Percentiles rank a stretch among this genome's conserved stretches.
Evolutionary conservation across 208 protist genomes (phyloP).

Genomic region (Crithidia acanthocephali): DNA sequence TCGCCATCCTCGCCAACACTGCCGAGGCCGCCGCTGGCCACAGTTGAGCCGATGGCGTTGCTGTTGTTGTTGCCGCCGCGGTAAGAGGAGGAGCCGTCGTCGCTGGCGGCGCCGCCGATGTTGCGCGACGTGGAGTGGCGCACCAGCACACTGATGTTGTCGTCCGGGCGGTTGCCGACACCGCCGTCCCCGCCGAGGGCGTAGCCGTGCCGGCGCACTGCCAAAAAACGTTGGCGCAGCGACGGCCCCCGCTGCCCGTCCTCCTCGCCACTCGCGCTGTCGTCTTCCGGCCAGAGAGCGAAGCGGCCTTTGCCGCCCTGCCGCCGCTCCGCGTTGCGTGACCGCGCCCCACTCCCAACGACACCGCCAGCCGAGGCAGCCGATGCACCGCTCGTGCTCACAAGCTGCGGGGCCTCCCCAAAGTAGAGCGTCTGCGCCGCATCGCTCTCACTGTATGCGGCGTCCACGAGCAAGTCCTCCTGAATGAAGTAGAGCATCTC

Average conservation of each 20-base stretch:
- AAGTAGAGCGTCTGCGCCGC: slow-evolving; percentile 45
- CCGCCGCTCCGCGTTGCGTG: background rate
- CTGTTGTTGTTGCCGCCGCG: background rate
- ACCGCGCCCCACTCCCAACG: background rate
- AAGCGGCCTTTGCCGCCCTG: slow-evolving; percentile 4
- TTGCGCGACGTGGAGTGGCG: background rate
- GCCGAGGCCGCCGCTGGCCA: background rate
- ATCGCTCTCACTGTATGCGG: slow-evolving; percentile 45
- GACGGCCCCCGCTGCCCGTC: slow-evolving; percentile 5
- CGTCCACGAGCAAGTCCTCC: slow-evolving; percentile 75
- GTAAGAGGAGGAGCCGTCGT: background rate
- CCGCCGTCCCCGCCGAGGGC: slow-evolving; percentile 5
- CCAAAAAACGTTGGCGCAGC: slow-evolving; percentile 27
- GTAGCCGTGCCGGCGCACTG: slow-evolving; percentile 33
- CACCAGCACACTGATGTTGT: slow-evolving; percentile 22
- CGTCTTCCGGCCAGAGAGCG: slow-evolving; percentile 12
- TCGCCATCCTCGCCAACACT: background rate
- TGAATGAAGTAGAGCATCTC: slow-evolving; percentile 80
- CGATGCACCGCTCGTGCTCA: background rate
- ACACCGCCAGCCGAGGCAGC: background rate
- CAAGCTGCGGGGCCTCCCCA: slow-evolving; percentile 46
- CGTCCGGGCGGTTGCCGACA: slow-evolving; percentile 4
- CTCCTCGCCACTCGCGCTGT: background rate
- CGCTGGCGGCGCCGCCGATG: slow-evolving; percentile 4
- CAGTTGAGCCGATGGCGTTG: background rate